phyloP scores from a whole-genome alignment of 805 yeast genomes.

The Schwanniomyces vanrijiae region DNA sequence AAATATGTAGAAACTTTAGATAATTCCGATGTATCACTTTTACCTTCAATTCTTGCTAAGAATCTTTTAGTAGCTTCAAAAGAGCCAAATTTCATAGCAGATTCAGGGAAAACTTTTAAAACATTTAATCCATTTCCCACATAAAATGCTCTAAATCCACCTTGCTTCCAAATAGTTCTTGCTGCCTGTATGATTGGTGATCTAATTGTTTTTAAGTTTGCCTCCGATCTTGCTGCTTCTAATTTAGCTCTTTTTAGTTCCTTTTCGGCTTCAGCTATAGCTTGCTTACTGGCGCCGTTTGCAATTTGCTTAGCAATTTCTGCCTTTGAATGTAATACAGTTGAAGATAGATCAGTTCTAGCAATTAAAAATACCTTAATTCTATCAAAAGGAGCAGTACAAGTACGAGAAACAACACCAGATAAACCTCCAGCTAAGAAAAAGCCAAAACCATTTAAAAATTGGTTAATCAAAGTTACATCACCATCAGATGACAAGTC shows the following conservation, averaged over 20 bases:
- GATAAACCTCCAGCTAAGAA: constrained; percentile 94
- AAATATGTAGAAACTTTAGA: constrained; percentile 79
- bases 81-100: constrained; percentile 95
- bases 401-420: constrained; percentile 93
- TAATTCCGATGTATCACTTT: constrained; percentile 63
- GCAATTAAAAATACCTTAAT: constrained; percentile 93
- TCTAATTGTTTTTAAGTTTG: constrained; percentile 50
- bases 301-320: constrained; percentile 38
- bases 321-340: constrained; percentile 58
- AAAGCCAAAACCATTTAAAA: constrained; percentile 82
- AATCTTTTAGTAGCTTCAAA: constrained; percentile 83
- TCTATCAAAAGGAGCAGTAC: constrained; percentile 96
- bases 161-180: constrained; percentile 76
- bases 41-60: constrained; percentile 75
- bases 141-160: constrained; percentile 85
- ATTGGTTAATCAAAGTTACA: constrained; percentile 76
- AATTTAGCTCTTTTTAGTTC: constrained; percentile 27
- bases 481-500: constrained; percentile 92
- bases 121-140: constrained; percentile 94
- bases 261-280: constrained; percentile 33
- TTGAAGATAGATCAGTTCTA: constrained; percentile 76
- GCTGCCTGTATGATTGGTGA: constrained; percentile 84
- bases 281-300: constrained; percentile 33
- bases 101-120: constrained; percentile 93
- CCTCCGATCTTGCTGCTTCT: constrained; percentile 26